These are phyloP conservation scores for Hypsizygus marmoreus DNA, from an alignment of 768 basidiomycete species.

Conservation along the genomic window DNA sequence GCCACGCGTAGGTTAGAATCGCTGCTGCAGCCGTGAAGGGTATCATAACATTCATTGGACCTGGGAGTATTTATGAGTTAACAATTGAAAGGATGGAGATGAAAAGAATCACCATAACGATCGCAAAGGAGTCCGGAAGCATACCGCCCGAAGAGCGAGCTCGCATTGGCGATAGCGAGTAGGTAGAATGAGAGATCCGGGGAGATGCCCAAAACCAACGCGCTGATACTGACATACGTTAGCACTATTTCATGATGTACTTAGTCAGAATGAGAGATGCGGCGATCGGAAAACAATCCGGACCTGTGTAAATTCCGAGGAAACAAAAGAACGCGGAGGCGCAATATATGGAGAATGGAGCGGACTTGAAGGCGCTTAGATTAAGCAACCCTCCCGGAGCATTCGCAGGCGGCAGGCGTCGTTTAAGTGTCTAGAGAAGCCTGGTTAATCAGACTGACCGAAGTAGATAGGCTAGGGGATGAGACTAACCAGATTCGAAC, in stretches of 20 bases:
- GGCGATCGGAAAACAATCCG: slow-evolving; percentile 12
- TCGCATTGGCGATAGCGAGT: slow-evolving; percentile 67
- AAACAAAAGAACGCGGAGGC: slow-evolving; percentile 56
- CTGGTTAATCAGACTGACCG: not conserved
- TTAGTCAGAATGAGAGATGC: slow-evolving; percentile 29
- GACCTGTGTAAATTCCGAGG: slow-evolving; percentile 71
- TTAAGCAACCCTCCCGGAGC: slow-evolving; percentile 62
- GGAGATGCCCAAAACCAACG: slow-evolving; percentile 48
- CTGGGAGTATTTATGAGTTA: slow-evolving; percentile 30
- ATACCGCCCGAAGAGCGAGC: slow-evolving; percentile 64
- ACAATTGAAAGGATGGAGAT: not conserved
- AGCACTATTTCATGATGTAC: slow-evolving; percentile 55
- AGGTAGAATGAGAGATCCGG: slow-evolving; percentile 61
- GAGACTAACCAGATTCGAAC: slow-evolving; percentile 50
- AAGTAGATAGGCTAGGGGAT: not conserved
- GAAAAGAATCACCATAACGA: slow-evolving; percentile 43
- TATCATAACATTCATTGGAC: slow-evolving; percentile 68
- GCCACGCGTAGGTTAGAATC: slow-evolving; percentile 70
- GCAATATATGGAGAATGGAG: slow-evolving; percentile 59
- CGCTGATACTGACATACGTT: slow-evolving; percentile 67
- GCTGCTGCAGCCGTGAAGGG: slow-evolving; percentile 61
- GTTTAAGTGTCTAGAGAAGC: slow-evolving; percentile 37
- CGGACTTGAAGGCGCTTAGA: slow-evolving; percentile 48
- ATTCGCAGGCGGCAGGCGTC: slow-evolving; percentile 57
- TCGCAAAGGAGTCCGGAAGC: slow-evolving; percentile 56